Evolutionary conservation across 768 basidiomycete species (phyloP), one percentile per base, ranked within the genome.

Genomic region (Podaxis sp.): DNA sequence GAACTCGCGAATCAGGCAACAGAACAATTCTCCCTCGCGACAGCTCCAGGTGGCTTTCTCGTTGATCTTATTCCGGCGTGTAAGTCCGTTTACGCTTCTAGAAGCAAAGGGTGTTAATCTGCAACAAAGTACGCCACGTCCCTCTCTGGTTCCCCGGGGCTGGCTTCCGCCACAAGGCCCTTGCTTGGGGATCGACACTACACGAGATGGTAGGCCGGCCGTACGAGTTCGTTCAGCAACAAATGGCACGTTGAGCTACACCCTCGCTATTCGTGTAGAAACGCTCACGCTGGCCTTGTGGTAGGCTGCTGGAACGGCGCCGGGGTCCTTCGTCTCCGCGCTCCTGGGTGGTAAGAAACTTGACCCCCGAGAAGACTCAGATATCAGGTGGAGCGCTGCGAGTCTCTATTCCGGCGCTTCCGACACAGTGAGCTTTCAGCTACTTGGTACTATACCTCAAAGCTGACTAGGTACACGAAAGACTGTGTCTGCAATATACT

Each of bases 61-160:
- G 83, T 85, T 46, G 83, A 85, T 72, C 69, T 83, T 52, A 71
- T 84, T 30, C 84, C 84, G 40, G 71, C 75, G 42, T 70, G 83
- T 84, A 72, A 68, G 77, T 64, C 33, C 49, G 59, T 62, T 64
- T 44, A 36, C 52, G 39, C 26, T 55, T 9, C 59, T 55, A 64
- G 46, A 36, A 33, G 36, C 9, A 59, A 52, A 38, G 40, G 15
- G 39, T 59, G 42, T 52, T 63, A 24, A 60, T 57, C 63, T 58
- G 24, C 15, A 33, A 44, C 57, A 8, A 57, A 89, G 87, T 89
- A 67, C 78, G 79, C 53, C 74, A 87, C 66, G 68, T 88, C 49
- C 88, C 88, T 38, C 72, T 76, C 26, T 89, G 88, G 87, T 79
- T 87, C 65, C 87, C 87, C 22, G 87, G 87, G 24, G 85, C 85